Evolutionary conservation across 148 eudicot genomes (phyloP).

Genomic region (Selenicereus undatus): DNA sequence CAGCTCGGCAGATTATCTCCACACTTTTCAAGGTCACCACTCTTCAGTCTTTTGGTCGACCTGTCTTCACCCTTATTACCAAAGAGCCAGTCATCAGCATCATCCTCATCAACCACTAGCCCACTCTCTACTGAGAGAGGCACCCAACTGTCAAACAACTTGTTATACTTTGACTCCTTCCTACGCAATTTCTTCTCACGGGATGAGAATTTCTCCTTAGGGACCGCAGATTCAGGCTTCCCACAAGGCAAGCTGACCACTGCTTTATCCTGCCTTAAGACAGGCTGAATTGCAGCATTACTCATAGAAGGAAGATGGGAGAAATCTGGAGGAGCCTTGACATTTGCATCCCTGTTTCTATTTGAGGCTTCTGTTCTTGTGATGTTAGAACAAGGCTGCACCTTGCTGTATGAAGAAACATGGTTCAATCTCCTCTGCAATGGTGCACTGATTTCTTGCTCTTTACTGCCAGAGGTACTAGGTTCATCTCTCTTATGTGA

Average conservation of each 20-base stretch:
- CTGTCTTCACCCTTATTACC: slow-evolving; percentile 22
- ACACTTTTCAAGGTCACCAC: slow-evolving; percentile 4
- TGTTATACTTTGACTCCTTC: slow-evolving; percentile 24
- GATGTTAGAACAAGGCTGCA: slow-evolving; percentile 24
- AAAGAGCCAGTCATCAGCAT: slow-evolving; percentile 59
- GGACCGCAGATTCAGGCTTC: not conserved
- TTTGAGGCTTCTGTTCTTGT: slow-evolving; percentile 7
- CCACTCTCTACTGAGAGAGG: slow-evolving; percentile 11
- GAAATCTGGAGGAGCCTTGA: slow-evolving; percentile 8
- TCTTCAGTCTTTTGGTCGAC: slow-evolving; percentile 13
- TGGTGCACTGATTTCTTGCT: slow-evolving; percentile 29
- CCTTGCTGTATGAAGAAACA: slow-evolving; percentile 5
- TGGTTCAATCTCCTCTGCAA: slow-evolving; percentile 26
- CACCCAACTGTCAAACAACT: slow-evolving; percentile 37
- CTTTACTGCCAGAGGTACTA: slow-evolving; percentile 16
- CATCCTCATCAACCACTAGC: slow-evolving; percentile 16
- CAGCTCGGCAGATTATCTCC: slow-evolving; percentile 15
- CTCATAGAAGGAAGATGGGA: slow-evolving; percentile 1
- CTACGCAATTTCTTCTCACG: slow-evolving; percentile 29
- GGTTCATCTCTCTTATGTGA: slow-evolving; percentile 34
- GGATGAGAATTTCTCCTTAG: slow-evolving; percentile 20
- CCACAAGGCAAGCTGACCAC: not conserved
- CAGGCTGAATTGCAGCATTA: not conserved
- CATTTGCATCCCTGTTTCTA: not conserved
- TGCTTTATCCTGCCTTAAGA: not conserved